Percentiles rank a stretch among this genome's conserved stretches.
These are phyloP conservation scores for Lepidopterella palustris DNA, from an alignment of 495 filamentous ascomycete genomes.

Conservation along the genomic window DNA sequence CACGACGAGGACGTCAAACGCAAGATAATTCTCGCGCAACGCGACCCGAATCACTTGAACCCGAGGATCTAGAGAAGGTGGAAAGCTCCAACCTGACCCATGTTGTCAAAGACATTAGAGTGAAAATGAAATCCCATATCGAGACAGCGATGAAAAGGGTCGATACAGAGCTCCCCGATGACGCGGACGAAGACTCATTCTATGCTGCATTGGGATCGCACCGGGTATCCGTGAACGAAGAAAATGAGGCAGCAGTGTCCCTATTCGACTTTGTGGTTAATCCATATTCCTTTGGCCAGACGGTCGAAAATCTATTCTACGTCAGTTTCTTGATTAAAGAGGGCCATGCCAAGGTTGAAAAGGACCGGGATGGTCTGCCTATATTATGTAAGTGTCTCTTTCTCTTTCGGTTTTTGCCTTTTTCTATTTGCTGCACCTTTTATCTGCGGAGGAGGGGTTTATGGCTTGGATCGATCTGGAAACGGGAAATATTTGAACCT, in stretches of 20 bases:
- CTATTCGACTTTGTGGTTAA: conserved; percentile 84
- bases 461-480: too few relatives aligned
- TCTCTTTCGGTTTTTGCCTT: background rate
- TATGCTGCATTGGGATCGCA: conserved; percentile 47
- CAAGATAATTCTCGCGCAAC: conserved; percentile 54
- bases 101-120: conserved; percentile 58
- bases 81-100: conserved; percentile 70
- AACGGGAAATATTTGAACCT: too few relatives aligned
- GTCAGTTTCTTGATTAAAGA: conserved; percentile 90
- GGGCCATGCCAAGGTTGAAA: conserved; percentile 59
- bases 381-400: conserved; percentile 56
- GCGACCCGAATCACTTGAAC: conserved; percentile 64
- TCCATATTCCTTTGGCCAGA: conserved; percentile 85
- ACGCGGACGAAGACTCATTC: conserved; percentile 35
- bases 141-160: conserved; percentile 19
- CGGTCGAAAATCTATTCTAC: conserved; percentile 95
- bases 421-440: too few relatives aligned
- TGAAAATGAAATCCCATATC: conserved; percentile 37
- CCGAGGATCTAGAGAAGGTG: conserved; percentile 60
- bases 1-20: conserved; percentile 53
- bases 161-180: conserved; percentile 36
- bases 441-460: too few relatives aligned
- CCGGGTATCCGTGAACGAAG: conserved; percentile 40
- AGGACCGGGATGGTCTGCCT: conserved; percentile 60
- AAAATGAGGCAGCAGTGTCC: conserved; percentile 56